phyloP scores from a whole-genome alignment of 768 basidiomycete genomes.

The Phylloporus sp. region DNA sequence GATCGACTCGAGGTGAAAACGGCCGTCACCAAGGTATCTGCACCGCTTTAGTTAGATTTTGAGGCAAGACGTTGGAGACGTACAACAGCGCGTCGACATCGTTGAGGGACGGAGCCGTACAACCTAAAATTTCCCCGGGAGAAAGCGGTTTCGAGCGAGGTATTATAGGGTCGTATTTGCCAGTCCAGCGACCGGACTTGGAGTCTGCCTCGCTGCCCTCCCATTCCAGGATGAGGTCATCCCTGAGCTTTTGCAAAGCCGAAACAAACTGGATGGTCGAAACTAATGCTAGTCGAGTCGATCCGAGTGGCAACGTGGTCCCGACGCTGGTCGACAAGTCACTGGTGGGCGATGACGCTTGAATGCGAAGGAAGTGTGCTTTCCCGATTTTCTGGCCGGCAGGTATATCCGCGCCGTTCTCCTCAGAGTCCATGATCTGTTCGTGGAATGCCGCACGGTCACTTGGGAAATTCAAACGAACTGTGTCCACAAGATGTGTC shows the following conservation, averaged over 20 bases:
- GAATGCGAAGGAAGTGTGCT: constrained; percentile 54
- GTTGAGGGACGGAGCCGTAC: constrained; percentile 81
- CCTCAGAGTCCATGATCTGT: constrained; percentile 54
- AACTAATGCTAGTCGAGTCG: constrained; percentile 81
- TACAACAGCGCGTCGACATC: constrained; percentile 91
- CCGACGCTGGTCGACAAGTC: no score
- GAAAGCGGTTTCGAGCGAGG: constrained; percentile 89
- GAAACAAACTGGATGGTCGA: constrained; percentile 98
- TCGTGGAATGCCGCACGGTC: constrained; percentile 63
- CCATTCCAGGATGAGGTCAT: constrained; percentile 56
- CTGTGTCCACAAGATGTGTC: constrained; percentile 71
- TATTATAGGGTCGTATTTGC: constrained; percentile 69
- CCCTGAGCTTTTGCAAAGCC: constrained; percentile 81
- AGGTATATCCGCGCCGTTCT: constrained; percentile 42
- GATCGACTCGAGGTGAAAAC: constrained; percentile 96
- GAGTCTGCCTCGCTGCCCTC: constrained; percentile 3
- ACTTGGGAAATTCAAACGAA: constrained; percentile 86
- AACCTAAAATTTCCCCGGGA: constrained; percentile 95
- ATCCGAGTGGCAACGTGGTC: constrained; percentile 23
- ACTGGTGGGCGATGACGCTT: constrained; percentile 30
- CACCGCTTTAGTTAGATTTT: constrained; percentile 1
- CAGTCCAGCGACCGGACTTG: constrained; percentile 40
- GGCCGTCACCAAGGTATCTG: constrained; percentile 95
- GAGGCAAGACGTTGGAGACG: constrained; percentile 21
- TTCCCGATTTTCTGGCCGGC: constrained; percentile 41